phyloP scores from a whole-genome alignment of 306 rosid species.

The Prunus mume region DNA sequence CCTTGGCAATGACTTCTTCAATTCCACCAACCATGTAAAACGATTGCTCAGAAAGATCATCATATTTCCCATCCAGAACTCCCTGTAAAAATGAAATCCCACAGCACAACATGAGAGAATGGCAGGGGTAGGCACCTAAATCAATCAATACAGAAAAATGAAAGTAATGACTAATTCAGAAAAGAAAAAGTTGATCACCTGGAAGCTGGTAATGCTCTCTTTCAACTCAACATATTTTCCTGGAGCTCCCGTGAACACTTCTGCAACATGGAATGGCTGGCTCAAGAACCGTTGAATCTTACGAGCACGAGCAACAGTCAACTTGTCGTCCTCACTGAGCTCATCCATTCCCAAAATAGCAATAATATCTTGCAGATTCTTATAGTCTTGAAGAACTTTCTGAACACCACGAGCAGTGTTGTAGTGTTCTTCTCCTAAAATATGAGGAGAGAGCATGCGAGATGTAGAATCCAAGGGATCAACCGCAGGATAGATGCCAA shows the following conservation, averaged over 20 bases:
- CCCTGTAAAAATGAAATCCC: slow-evolving; percentile 47
- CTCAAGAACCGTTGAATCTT: slow-evolving; percentile 81
- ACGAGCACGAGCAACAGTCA: slow-evolving; percentile 97
- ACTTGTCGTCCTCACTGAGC: slow-evolving; percentile 94
- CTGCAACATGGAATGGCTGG: slow-evolving; percentile 99
- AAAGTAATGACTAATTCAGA: not conserved
- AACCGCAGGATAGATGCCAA: slow-evolving; percentile 96
- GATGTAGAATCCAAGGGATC: slow-evolving; percentile 96
- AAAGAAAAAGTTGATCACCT: slow-evolving; percentile 40
- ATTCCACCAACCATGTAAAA: slow-evolving; percentile 99
- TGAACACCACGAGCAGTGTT: slow-evolving; percentile 98
- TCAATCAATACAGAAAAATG: not conserved
- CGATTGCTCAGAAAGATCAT: slow-evolving; percentile 86
- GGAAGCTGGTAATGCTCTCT: slow-evolving; percentile 81
- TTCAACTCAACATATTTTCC: slow-evolving; percentile 91
- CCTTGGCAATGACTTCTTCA: slow-evolving; percentile 91
- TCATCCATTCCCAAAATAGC: slow-evolving; percentile 99
- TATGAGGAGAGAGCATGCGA: slow-evolving; percentile 97
- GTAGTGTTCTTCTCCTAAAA: slow-evolving; percentile 87
- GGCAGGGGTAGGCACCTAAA: not conserved
- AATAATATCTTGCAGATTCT: slow-evolving; percentile 97
- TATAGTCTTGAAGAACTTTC: slow-evolving; percentile 89
- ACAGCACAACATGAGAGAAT: not conserved
- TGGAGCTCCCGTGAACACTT: slow-evolving; percentile 96
- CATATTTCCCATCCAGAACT: slow-evolving; percentile 91